A percentile compares a stretch with the other conserved stretches of the same genome.
These are phyloP conservation scores for Pueraria montana DNA, from an alignment of 306 rosid genomes.

Conservation along the genomic window DNA sequence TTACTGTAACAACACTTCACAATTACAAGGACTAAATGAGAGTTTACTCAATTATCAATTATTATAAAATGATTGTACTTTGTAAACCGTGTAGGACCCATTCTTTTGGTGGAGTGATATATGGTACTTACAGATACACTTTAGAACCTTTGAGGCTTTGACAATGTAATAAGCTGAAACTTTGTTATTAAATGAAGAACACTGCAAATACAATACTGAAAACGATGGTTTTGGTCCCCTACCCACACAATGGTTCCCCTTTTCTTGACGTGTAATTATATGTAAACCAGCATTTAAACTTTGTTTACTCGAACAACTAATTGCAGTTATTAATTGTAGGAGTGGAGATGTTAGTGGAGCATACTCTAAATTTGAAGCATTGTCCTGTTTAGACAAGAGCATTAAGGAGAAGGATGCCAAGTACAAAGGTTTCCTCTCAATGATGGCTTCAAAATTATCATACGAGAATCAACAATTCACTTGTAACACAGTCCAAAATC, in stretches of 20 bases:
- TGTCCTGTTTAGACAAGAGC: constrained; percentile 50
- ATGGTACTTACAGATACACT: not conserved
- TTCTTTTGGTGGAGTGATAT: not conserved
- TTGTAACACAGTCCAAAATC: constrained; percentile 28
- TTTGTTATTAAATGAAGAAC: not conserved
- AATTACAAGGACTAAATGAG: too few relatives aligned
- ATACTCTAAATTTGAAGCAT: not conserved
- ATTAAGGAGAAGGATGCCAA: constrained; percentile 39
- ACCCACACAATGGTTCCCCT: too few relatives aligned
- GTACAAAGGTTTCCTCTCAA: constrained; percentile 46
- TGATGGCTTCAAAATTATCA: constrained; percentile 62
- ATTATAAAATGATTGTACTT: too few relatives aligned
- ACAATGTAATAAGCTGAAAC: not conserved
- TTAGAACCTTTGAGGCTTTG: not conserved
- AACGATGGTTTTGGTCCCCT: not conserved
- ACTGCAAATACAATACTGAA: too few relatives aligned
- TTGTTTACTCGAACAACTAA: too few relatives aligned
- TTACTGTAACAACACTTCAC: too few relatives aligned
- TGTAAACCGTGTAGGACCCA: not conserved
- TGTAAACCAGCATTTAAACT: too few relatives aligned
- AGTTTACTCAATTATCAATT: too few relatives aligned
- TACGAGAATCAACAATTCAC: constrained; percentile 54
- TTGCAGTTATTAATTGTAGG: too few relatives aligned
- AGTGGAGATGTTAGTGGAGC: not conserved
- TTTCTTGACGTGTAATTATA: too few relatives aligned